Evolutionary conservation across 108 stramenopile species (phyloP).

Genomic region (Fragilariopsis cylindrus): DNA sequence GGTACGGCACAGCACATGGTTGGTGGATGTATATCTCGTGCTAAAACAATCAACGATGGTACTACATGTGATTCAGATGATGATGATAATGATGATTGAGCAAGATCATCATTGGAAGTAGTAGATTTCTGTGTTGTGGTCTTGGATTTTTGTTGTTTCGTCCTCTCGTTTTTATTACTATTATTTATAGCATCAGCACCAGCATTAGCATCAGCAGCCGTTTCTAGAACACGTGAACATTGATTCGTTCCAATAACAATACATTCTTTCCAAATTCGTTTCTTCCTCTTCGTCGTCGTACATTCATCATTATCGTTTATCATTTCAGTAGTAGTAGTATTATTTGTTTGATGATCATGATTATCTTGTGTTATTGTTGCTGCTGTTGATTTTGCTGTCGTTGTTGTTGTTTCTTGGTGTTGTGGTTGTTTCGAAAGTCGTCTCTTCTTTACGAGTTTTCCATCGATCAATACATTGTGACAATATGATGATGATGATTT

Average conservation of each 20-base stretch:
- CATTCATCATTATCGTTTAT: not conserved
- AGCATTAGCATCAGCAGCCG: not conserved
- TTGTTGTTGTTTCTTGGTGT: not conserved
- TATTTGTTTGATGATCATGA: not conserved
- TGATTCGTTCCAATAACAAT: slow-evolving; percentile 68
- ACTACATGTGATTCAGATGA: not conserved
- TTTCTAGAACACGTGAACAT: slow-evolving; percentile 56
- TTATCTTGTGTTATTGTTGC: slow-evolving; percentile 7
- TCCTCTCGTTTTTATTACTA: not conserved
- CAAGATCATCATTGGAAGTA: not conserved
- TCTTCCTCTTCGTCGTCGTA: slow-evolving; percentile 5
- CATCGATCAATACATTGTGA: slow-evolving; percentile 22
- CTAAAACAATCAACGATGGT: slow-evolving; percentile 50
- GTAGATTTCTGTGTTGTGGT: not conserved
- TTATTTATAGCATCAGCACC: not conserved
- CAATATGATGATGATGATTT: not conserved
- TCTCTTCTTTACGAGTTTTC: slow-evolving; percentile 18
- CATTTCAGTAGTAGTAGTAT: too few relatives aligned
- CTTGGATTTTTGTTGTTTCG: not conserved
- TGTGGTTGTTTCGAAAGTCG: not conserved
- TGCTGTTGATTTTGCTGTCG: slow-evolving; percentile 3
- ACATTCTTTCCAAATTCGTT: slow-evolving; percentile 31
- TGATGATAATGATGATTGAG: not conserved
- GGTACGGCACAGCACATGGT: slow-evolving; percentile 60
- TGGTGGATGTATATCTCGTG: slow-evolving; percentile 66